Conservation (phyloP, 2,329 filamentous ascomycete genomes). For the Colletotrichum shisoi region DNA sequence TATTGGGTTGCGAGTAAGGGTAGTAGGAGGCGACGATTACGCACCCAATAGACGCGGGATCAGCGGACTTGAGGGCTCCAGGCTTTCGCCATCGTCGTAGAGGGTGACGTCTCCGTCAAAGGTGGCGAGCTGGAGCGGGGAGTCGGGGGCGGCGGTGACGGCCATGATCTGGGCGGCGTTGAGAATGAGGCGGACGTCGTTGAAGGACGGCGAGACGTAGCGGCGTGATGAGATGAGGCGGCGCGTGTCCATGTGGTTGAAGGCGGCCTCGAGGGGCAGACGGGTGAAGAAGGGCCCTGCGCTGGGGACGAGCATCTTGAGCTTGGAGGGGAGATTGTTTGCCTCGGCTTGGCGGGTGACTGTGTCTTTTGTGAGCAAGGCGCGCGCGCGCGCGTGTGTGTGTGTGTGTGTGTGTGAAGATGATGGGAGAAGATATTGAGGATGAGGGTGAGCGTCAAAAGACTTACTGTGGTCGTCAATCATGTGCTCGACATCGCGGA, state of each 20-base stretch:
- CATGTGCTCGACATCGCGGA: slow-evolving; percentile 90
- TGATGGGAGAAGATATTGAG: neutral
- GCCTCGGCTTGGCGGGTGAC: slow-evolving; percentile 74
- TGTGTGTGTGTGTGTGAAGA: neutral
- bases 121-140: slow-evolving; percentile 82
- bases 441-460: neutral
- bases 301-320: slow-evolving; percentile 88
- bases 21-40: slow-evolving; percentile 17
- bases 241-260: slow-evolving; percentile 85
- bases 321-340: slow-evolving; percentile 78
- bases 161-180: slow-evolving; percentile 96
- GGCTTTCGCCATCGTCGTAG: slow-evolving; percentile 86
- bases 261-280: slow-evolving; percentile 85
- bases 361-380: slow-evolving; percentile 47
- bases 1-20: neutral
- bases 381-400: neutral
- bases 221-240: slow-evolving; percentile 88
- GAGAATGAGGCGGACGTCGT: slow-evolving; percentile 89
- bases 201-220: slow-evolving; percentile 96
- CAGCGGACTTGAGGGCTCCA: slow-evolving; percentile 78
- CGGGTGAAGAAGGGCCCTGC: slow-evolving; percentile 95
- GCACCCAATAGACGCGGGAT: slow-evolving; percentile 68
- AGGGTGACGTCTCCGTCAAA: slow-evolving; percentile 98
- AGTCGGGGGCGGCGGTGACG: slow-evolving; percentile 66
- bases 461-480: slow-evolving; percentile 85